Evolutionary conservation across 2,329 filamentous ascomycete species (phyloP), one percentile per base, ranked within the genome.

Genomic region (Pseudovirgaria hyperparasitica): DNA sequence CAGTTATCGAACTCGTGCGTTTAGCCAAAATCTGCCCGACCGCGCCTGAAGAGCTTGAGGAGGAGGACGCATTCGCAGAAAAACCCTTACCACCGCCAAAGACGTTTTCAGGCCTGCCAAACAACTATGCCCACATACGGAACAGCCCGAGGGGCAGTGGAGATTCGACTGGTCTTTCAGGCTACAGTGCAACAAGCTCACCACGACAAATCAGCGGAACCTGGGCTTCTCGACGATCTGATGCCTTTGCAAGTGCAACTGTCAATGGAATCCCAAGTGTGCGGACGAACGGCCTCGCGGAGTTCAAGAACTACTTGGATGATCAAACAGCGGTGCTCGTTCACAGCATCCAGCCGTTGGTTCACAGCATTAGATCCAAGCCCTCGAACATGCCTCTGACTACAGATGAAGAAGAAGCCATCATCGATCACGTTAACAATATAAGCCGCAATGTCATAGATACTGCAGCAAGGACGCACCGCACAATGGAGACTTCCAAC

Each of bases 1-100:
- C 86, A 2, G 68, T 96, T 14, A 76, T 98, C 12, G 86, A 94
- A 42, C 67, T 96, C 9, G 65, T 94, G 28, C 78, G 82, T 25
- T 62, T 71, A 5, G 85, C 84, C 44, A 93, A 92, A 57, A 82
- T 96, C 38, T 71, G 79, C 17, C 65, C 74, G 6, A 90, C 82
- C 0, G 76, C 80, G 2, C 66, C 67, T 2, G 72, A 72, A 23
- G 82, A 92, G 44, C 58, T 90, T n/a, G 78, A 84, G 28, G 77
- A 84, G 26, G 77, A 84, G 5, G 43, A 49, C 9, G 46, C 9
- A 10, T 10, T 29, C 12, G 26, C 22, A 15, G 30, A 23, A 12
- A 22, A 17, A 17, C 20, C 30, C 9, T 12, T 16, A 9, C 30
- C 17, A 18, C 7, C 12, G 10, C 16, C 25, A 21, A 17, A 24